A percentile compares a stretch with the other conserved stretches of the same genome.
These are phyloP conservation scores for Mesotaenium endlicherianum DNA, from an alignment of 139 green algal species.

Conservation along the genomic window DNA sequence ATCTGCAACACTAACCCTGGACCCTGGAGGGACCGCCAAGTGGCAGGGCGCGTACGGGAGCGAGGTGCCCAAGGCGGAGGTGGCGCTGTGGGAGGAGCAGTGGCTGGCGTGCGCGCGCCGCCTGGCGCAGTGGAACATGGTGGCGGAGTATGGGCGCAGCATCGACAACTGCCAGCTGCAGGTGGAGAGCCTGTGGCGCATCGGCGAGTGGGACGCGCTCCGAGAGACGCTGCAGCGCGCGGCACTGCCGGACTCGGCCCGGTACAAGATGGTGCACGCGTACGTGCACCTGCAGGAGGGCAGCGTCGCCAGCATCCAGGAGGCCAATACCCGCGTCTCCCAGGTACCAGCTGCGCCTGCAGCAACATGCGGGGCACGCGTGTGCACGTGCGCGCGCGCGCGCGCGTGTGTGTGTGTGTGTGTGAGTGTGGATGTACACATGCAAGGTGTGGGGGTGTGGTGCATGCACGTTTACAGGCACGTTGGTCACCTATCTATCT, in stretches of 20 bases:
- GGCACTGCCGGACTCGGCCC: constrained; percentile 19
- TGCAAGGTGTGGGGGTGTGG: no score
- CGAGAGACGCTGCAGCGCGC: constrained; percentile 59
- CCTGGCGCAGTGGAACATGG: constrained; percentile 90
- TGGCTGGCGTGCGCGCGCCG: constrained; percentile 77
- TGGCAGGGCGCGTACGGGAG: neutral
- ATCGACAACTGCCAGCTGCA: constrained; percentile 74
- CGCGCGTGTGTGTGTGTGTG: no score
- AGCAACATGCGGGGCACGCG: no score
- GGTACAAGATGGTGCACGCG: constrained; percentile 67
- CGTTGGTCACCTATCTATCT: no score
- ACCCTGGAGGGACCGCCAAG: no score
- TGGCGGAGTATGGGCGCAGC: constrained; percentile 74
- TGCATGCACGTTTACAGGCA: no score
- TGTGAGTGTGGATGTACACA: no score
- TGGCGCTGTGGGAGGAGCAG: constrained; percentile 79
- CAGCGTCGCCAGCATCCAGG: constrained; percentile 14
- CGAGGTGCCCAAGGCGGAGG: constrained; percentile 62
- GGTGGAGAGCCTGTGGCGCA: constrained; percentile 75
- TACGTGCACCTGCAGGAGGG: constrained; percentile 33
- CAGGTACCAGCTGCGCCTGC: no score
- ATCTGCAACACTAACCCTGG: neutral
- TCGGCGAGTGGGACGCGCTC: constrained; percentile 76
- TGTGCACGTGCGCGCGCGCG: no score
- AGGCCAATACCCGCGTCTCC: neutral